Evolutionary conservation across 306 rosid genomes (phyloP).

Genomic region (Luffa acutangula): DNA sequence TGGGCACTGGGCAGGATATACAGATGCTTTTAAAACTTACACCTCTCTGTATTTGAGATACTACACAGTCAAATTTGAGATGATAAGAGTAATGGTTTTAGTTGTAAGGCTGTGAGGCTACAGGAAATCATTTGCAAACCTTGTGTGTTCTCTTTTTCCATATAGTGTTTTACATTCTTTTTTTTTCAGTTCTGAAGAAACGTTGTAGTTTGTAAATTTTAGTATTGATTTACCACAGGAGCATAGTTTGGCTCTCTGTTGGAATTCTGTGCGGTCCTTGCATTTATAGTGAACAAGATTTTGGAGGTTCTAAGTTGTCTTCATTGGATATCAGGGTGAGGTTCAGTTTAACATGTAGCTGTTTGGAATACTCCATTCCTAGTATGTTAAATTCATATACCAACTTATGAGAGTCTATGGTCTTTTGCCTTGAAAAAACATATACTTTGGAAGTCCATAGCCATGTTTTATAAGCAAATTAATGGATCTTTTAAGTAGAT

Average conservation of each 20-base stretch:
- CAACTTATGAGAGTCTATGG: neutral
- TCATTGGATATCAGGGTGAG: neutral
- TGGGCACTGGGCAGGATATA: neutral
- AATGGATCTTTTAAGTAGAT: neutral
- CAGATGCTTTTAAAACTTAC: neutral
- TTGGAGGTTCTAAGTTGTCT: neutral
- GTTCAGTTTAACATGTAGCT: neutral
- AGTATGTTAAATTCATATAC: neutral
- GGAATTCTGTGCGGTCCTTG: neutral
- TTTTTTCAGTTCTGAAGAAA: neutral
- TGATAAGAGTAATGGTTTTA: neutral
- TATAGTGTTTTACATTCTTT: neutral
- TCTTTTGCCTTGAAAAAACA: constrained; percentile 13
- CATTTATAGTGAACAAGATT: neutral
- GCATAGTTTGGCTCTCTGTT: neutral
- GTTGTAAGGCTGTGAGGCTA: neutral
- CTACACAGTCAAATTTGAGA: neutral
- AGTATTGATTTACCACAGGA: neutral
- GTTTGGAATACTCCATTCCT: neutral
- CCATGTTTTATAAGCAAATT: neutral
- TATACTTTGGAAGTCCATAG: constrained; percentile 10
- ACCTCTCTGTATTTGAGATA: neutral
- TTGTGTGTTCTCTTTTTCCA: neutral
- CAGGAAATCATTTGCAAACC: neutral
- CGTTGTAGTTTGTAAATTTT: neutral